Conservation (phyloP, 2,329 filamentous ascomycete species). For the Trichophyton equinum region DNA sequence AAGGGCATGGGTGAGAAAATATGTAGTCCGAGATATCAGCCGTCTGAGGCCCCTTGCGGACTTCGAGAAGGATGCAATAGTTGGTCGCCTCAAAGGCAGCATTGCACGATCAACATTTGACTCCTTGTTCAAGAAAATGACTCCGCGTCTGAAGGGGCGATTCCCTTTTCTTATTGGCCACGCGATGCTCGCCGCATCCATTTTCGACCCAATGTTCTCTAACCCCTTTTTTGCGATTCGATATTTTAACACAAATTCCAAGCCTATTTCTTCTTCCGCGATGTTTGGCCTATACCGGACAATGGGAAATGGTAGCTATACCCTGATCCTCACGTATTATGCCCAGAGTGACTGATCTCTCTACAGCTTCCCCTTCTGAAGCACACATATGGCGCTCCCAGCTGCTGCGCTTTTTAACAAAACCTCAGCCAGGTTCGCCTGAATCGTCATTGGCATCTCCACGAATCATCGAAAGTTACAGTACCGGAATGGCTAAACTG, state of each 20-base stretch:
- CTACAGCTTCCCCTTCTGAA: conserved; percentile 9
- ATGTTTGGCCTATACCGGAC: neutral
- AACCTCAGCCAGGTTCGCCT: neutral
- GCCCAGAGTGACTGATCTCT: neutral
- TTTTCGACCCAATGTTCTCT: neutral
- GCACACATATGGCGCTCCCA: conserved; percentile 17
- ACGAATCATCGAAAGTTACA: neutral
- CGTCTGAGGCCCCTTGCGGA: neutral
- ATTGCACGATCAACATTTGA: neutral
- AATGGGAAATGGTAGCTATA: neutral
- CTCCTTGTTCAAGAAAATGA: neutral
- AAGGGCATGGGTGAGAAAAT: neutral
- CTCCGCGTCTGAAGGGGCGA: neutral
- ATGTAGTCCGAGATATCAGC: neutral
- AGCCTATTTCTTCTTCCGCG: neutral
- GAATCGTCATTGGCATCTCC: neutral
- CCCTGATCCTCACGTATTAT: neutral
- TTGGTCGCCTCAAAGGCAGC: neutral
- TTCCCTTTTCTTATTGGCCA: neutral
- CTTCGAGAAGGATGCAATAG: neutral
- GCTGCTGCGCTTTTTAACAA: conserved; percentile 12
- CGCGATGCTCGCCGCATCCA: neutral
- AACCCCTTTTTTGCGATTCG: neutral
- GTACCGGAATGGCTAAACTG: neutral
- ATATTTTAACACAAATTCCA: neutral